Evolutionary conservation across 2,329 filamentous ascomycete genomes (phyloP).

Genomic region (Pseudogymnoascus sp.): DNA sequence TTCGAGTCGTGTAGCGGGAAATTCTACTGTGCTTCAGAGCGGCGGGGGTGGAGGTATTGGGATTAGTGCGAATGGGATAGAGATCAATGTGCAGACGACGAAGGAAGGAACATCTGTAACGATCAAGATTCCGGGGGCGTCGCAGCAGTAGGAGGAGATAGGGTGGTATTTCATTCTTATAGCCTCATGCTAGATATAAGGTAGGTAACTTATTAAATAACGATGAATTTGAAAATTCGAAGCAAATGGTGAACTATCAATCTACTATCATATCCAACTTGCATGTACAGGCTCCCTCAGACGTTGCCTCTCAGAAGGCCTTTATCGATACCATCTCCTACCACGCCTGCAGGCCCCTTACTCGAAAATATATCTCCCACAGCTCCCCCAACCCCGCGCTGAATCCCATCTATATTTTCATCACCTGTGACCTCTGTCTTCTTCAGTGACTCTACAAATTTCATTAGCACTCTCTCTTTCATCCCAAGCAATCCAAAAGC

Average conservation of each 20-base stretch:
- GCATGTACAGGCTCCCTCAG: slow-evolving; percentile 7
- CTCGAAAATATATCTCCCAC: slow-evolving; percentile 22
- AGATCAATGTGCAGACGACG: slow-evolving; percentile 25
- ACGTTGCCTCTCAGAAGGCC: slow-evolving; percentile 21
- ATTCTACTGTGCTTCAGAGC: background rate
- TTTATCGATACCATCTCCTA: slow-evolving; percentile 24
- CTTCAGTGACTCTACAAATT: slow-evolving; percentile 21
- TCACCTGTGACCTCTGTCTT: slow-evolving; percentile 25
- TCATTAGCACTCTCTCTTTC: background rate
- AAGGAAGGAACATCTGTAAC: slow-evolving; percentile 24
- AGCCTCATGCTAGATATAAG: background rate
- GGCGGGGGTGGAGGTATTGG: slow-evolving; percentile 12
- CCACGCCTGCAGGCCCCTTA: slow-evolving; percentile 18
- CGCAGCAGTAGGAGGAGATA: slow-evolving; percentile 13
- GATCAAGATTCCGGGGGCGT: slow-evolving; percentile 24
- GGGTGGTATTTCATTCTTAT: background rate
- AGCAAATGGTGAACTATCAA: slow-evolving; percentile 29
- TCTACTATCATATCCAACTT: slow-evolving; percentile 18
- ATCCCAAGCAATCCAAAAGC: background rate
- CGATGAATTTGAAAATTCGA: slow-evolving; percentile 28
- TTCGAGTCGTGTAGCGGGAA: background rate
- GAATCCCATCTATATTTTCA: slow-evolving; percentile 26
- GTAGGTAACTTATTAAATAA: slow-evolving; percentile 16
- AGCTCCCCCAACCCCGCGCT: slow-evolving; percentile 20
- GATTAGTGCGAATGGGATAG: slow-evolving; percentile 19